Conservation (phyloP, 2,329 filamentous ascomycete species). For the Xylariaceae sp. region DNA sequence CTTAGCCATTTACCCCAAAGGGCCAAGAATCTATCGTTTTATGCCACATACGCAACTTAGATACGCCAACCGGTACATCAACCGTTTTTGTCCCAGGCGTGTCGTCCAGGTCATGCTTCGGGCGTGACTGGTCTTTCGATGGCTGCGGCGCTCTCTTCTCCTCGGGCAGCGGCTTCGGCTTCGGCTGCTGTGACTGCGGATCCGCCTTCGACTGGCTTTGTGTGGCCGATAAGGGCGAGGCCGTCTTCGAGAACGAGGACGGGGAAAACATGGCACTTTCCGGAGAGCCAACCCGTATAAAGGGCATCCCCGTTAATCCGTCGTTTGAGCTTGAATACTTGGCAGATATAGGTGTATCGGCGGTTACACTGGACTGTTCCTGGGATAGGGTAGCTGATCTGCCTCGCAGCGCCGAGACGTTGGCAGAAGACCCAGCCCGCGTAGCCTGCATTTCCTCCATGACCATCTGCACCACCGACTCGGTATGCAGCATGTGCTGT, state of each 20-base stretch:
- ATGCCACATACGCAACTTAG: slow-evolving; percentile 58
- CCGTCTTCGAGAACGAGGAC: slow-evolving; percentile 23
- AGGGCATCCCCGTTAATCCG: slow-evolving; percentile 51
- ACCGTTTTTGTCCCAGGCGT: slow-evolving; percentile 26
- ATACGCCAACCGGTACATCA: slow-evolving; percentile 79
- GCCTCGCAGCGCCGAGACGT: slow-evolving; percentile 15
- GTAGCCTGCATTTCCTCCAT: slow-evolving; percentile 33
- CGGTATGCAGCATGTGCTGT: slow-evolving; percentile 36
- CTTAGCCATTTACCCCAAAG: no score
- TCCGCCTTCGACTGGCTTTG: no score
- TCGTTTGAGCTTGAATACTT: slow-evolving; percentile 35
- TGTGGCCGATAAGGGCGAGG: slow-evolving; percentile 11
- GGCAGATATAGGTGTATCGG: slow-evolving; percentile 9
- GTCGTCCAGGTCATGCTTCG: slow-evolving; percentile 18
- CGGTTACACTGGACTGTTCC: no score
- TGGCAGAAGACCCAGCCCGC: slow-evolving; percentile 19
- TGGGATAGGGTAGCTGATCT: slow-evolving; percentile 9
- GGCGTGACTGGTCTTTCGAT: slow-evolving; percentile 11
- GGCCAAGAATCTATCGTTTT: no score
- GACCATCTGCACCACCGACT: slow-evolving; percentile 42
- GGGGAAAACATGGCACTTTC: slow-evolving; percentile 27
- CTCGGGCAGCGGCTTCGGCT: slow-evolving; percentile 19
- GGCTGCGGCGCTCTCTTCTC: slow-evolving; percentile 17
- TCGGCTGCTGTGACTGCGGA: no score
- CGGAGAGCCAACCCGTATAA: slow-evolving; percentile 41